Percentiles rank a stretch among this genome's conserved stretches.
Conservation (phyloP, 129 eudicot species). For the Flaveria brownii region DNA sequence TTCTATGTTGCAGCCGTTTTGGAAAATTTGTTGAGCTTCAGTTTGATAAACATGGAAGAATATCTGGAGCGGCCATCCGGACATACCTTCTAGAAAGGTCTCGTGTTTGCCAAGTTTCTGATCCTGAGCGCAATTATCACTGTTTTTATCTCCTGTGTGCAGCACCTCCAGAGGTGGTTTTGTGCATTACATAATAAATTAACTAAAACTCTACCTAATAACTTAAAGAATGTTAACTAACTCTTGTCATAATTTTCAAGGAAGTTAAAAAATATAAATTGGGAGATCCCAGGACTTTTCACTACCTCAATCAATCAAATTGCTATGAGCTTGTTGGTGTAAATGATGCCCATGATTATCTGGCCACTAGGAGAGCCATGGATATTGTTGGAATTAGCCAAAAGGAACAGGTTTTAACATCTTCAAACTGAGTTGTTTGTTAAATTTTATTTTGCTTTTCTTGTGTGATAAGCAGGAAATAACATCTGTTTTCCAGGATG, state of each 20-base stretch:
- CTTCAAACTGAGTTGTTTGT: constrained; percentile 19
- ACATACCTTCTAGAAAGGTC: constrained; percentile 97
- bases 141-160: constrained; percentile 96
- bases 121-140: constrained; percentile 97
- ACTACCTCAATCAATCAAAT: constrained; percentile 87
- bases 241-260: constrained; percentile 46
- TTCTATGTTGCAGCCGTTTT: constrained; percentile 75
- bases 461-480: constrained; percentile 21
- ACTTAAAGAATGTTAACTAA: constrained; percentile 25
- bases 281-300: constrained; percentile 77
- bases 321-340: constrained; percentile 88
- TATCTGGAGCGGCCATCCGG: constrained; percentile 97
- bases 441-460: background rate
- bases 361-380: constrained; percentile 98
- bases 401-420: constrained; percentile 65
- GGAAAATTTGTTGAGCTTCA: constrained; percentile 98
- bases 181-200: constrained; percentile 11
- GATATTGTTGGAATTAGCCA: constrained; percentile 94
- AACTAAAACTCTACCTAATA: constrained; percentile 3
- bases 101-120: constrained; percentile 96
- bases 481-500: constrained; percentile 59
- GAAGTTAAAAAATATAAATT: constrained; percentile 84
- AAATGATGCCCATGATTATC: constrained; percentile 84
- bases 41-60: constrained; percentile 88
- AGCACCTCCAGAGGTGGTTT: constrained; percentile 85